Evolutionary conservation across 2,329 filamentous ascomycete genomes (phyloP).

Genomic region (Fusarium algeriense): DNA sequence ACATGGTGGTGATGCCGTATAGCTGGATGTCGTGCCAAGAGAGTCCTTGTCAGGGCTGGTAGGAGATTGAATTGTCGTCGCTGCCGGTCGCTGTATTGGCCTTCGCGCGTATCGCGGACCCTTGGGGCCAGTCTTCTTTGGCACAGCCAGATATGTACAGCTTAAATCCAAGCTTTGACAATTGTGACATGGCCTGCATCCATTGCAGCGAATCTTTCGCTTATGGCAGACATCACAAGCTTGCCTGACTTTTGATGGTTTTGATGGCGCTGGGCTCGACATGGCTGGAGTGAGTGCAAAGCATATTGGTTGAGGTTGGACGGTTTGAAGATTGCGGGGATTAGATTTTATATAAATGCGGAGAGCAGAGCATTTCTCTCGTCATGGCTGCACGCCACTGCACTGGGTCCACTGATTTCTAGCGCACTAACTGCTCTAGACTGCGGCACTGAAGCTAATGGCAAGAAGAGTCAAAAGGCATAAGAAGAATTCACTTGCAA

Average conservation of each 20-base stretch:
- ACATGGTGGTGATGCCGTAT: rapidly evolving
- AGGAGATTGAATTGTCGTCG: background rate
- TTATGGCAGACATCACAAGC: constrained; percentile 50
- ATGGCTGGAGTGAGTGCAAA: background rate
- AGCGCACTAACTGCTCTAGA: background rate
- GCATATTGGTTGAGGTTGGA: background rate
- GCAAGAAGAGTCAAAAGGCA: background rate
- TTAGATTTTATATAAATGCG: constrained; percentile 19
- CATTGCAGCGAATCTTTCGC: constrained; percentile 50
- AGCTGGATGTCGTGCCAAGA: rapidly evolving
- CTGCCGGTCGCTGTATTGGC: background rate
- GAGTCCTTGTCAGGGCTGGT: background rate
- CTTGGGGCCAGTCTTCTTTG: constrained; percentile 50
- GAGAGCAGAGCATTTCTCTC: background rate
- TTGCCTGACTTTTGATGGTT: constrained; percentile 26
- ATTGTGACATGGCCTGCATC: constrained; percentile 45
- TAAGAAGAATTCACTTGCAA: background rate
- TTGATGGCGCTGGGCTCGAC: background rate
- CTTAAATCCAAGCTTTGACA: constrained; percentile 31
- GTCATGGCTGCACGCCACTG: background rate
- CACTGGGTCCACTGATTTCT: background rate
- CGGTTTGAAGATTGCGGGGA: constrained; percentile 16
- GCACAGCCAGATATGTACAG: constrained; percentile 50
- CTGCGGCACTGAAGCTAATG: rapidly evolving
- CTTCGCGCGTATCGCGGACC: constrained; percentile 5